phyloP scores from a whole-genome alignment of 176 grass and related monocot species.

The Lolium rigidum region DNA sequence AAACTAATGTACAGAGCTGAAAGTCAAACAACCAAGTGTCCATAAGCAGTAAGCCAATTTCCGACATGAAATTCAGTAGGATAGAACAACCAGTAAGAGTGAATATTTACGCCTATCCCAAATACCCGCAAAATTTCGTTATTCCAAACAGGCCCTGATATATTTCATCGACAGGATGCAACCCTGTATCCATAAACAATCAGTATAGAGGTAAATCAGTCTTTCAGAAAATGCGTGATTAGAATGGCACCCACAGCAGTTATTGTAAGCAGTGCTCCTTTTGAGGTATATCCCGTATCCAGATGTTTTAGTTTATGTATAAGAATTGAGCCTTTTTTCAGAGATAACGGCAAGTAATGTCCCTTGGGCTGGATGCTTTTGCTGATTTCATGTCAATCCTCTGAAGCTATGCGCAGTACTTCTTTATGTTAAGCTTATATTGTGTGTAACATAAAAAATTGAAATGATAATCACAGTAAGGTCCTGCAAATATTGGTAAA shows the following conservation, averaged over 20 bases:
- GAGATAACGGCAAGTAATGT: neutral
- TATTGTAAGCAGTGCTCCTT: neutral
- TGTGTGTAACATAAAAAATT: neutral
- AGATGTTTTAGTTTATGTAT: neutral
- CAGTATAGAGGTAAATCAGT: neutral
- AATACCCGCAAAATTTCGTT: neutral
- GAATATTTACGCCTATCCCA: neutral
- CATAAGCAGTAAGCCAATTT: neutral
- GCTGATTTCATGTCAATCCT: neutral
- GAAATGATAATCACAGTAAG: neutral
- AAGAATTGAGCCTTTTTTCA: constrained; percentile 9
- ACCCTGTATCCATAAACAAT: neutral
- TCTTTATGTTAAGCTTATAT: constrained; percentile 22
- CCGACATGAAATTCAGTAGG: constrained; percentile 7
- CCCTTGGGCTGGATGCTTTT: constrained; percentile 22
- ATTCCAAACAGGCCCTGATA: neutral
- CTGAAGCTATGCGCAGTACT: constrained; percentile 3
- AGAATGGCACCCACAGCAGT: neutral
- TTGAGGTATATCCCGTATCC: neutral
- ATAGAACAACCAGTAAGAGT: neutral
- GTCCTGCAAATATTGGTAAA: neutral
- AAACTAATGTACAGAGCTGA: neutral
- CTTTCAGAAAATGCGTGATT: neutral
- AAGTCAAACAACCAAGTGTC: constrained; percentile 9
- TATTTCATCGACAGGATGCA: constrained; percentile 3